Percentiles rank a stretch among this genome's conserved stretches.
phyloP scores from a whole-genome alignment of 352 stramenopile species.

The Phytophthora ohioensis region DNA sequence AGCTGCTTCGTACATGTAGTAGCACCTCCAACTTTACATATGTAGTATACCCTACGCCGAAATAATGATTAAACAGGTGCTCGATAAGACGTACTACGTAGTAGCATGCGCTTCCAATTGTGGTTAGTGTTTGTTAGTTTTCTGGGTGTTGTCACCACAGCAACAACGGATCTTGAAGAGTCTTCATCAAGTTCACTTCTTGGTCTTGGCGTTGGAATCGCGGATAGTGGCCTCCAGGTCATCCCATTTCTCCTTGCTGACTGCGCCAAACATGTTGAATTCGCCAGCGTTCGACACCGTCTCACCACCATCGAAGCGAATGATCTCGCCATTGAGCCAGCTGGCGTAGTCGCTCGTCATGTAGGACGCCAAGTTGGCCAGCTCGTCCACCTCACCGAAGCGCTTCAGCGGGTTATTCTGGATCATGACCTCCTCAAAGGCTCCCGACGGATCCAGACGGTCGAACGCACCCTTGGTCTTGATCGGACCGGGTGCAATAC shows the following conservation, averaged over 20 bases:
- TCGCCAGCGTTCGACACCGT: constrained; percentile 77
- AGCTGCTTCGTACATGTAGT: no score
- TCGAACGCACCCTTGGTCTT: constrained; percentile 88
- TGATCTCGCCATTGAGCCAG: constrained; percentile 86
- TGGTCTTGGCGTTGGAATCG: constrained; percentile 68
- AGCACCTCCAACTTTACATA: not conserved
- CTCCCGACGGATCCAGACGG: constrained; percentile 73
- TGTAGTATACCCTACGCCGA: not conserved
- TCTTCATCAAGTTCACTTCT: constrained; percentile 36
- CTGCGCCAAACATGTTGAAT: constrained; percentile 80
- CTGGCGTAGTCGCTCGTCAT: constrained; percentile 84
- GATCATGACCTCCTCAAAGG: constrained; percentile 72
- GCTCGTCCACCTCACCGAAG: constrained; percentile 80
- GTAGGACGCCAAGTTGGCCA: constrained; percentile 82
- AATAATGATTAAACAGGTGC: constrained; percentile 5
- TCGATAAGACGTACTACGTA: constrained; percentile 2
- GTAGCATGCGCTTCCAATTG: constrained; percentile 17
- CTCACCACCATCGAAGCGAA: constrained; percentile 85
- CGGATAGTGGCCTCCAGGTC: constrained; percentile 73
- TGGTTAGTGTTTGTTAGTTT: constrained; percentile 8
- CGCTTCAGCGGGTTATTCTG: constrained; percentile 78
- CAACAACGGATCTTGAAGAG: not conserved
- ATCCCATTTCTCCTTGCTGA: constrained; percentile 78
- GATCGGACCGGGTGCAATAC: constrained; percentile 97
- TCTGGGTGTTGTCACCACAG: not conserved